A percentile compares a stretch with the other conserved stretches of the same genome.
Evolutionary conservation across 495 filamentous ascomycete species (phyloP).

Genomic region (Chaetomium cochliodes): DNA sequence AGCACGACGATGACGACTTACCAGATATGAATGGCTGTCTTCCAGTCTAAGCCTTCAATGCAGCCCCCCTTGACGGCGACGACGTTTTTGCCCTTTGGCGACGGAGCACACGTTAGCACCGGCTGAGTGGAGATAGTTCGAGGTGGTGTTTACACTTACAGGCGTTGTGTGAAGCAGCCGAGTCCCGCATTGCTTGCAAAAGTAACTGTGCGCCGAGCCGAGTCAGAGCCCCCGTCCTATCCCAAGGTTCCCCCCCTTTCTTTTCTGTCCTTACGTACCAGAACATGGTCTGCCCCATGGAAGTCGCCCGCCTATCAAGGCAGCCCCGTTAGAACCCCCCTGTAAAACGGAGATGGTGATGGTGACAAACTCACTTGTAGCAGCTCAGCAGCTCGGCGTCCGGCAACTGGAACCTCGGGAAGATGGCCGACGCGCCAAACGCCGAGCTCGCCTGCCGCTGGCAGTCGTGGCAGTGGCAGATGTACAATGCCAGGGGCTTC

Average conservation of each 20-base stretch:
- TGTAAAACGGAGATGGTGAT: background rate
- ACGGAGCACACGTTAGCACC: background rate
- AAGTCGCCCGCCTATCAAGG: conserved; percentile 34
- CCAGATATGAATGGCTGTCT: conserved; percentile 58
- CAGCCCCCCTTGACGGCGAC: conserved; percentile 63
- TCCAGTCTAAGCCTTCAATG: conserved; percentile 58
- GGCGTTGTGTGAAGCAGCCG: conserved; percentile 56
- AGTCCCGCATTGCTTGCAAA: conserved; percentile 60
- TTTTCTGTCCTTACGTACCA: conserved; percentile 34
- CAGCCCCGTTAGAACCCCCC: background rate
- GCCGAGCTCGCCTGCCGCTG: conserved; percentile 64
- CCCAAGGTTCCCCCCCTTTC: background rate
- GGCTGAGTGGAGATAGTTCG: background rate
- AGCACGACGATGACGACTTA: conserved; percentile 2
- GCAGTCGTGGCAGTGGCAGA: conserved; percentile 69
- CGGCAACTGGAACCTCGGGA: conserved; percentile 58
- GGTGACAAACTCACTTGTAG: conserved; percentile 43
- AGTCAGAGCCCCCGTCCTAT: background rate
- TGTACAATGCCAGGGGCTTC: conserved; percentile 58
- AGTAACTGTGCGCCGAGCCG: conserved; percentile 42
- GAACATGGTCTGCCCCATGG: conserved; percentile 48
- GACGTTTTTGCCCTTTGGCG: conserved; percentile 9
- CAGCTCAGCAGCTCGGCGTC: conserved; percentile 42
- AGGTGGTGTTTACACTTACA: conserved; percentile 28
- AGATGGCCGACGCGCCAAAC: conserved; percentile 67